These are phyloP conservation scores for Pichia phayaonensis DNA, from an alignment of 805 yeast genomes.

Conservation along the genomic window DNA sequence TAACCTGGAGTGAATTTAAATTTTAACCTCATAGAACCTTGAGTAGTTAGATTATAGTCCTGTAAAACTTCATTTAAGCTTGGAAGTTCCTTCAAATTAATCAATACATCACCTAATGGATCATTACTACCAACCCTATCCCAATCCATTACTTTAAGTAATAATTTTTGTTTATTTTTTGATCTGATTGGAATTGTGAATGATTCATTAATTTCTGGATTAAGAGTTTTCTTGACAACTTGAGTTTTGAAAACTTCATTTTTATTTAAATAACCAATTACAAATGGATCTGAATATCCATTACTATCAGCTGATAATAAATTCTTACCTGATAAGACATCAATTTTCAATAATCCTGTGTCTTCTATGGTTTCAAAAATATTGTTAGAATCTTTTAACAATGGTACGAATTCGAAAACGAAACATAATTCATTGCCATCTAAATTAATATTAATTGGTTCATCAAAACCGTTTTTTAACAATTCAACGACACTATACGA, in stretches of 20 bases:
- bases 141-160: constrained; percentile 61
- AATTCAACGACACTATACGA: constrained; percentile 45
- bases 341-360: constrained; percentile 56
- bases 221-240: constrained; percentile 55
- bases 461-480: constrained; percentile 39
- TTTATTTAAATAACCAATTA: constrained; percentile 46
- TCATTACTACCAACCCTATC: constrained; percentile 69
- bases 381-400: constrained; percentile 38
- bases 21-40: constrained; percentile 50
- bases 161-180: constrained; percentile 44
- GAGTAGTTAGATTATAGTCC: constrained; percentile 47
- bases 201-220: constrained; percentile 73
- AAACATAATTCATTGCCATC: constrained; percentile 33
- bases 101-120: constrained; percentile 41
- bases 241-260: constrained; percentile 49
- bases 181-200: constrained; percentile 55
- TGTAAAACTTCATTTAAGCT: constrained; percentile 36
- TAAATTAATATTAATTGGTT: constrained; percentile 40
- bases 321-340: constrained; percentile 46
- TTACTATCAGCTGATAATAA: constrained; percentile 57
- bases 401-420: constrained; percentile 55
- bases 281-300: constrained; percentile 74
- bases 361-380: constrained; percentile 52
- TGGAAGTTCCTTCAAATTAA: constrained; percentile 45
- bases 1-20: constrained; percentile 59